These are phyloP conservation scores for Andrographis paniculata DNA, from an alignment of 305 asterid species.

Conservation along the genomic window DNA sequence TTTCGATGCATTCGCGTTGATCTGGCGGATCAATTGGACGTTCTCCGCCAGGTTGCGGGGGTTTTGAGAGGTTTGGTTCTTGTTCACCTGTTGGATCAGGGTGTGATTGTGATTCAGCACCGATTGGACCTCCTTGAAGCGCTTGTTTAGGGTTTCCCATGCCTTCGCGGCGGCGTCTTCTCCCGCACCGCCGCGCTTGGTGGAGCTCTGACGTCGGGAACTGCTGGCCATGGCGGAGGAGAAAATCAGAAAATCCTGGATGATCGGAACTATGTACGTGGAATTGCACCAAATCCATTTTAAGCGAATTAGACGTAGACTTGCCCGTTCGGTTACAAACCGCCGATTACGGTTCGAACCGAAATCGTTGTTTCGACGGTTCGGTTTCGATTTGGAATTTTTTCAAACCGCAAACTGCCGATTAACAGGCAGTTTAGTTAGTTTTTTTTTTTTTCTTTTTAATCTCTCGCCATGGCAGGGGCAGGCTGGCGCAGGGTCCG, in stretches of 20 bases:
- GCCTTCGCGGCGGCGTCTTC: neutral
- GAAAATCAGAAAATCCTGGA: neutral
- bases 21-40: neutral
- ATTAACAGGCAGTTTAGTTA: too few relatives aligned
- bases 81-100: slow-evolving; percentile 1
- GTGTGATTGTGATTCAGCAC: neutral
- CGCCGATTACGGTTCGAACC: too few relatives aligned
- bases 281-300: neutral
- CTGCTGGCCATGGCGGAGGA: neutral
- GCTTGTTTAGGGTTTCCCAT: neutral
- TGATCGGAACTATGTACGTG: neutral
- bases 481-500: too few relatives aligned
- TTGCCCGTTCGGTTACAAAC: too few relatives aligned
- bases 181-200: neutral
- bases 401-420: too few relatives aligned
- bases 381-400: too few relatives aligned
- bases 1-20: neutral
- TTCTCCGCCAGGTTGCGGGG: neutral
- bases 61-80: neutral
- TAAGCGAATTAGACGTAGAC: neutral
- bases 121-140: slow-evolving; percentile 1
- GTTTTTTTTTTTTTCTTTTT: too few relatives aligned
- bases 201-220: neutral
- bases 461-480: too few relatives aligned
- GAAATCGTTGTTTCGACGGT: too few relatives aligned